A percentile compares a stretch with the other conserved stretches of the same genome.
phyloP scores from a whole-genome alignment of 2,329 filamentous ascomycete genomes.

The Scedosporium boydii region DNA sequence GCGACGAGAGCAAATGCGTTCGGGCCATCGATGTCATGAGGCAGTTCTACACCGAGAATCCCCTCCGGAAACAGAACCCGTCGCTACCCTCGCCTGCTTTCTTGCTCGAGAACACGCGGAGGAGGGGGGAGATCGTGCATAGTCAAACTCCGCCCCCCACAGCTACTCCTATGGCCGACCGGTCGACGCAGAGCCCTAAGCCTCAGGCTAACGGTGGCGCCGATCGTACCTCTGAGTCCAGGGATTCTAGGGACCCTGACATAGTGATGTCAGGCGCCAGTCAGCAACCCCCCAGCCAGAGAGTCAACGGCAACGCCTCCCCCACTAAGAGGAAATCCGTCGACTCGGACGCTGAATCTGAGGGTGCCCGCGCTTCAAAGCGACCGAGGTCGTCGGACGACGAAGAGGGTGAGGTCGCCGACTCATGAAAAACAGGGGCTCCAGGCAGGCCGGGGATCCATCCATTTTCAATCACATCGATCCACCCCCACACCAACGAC shows the following conservation, averaged over 20 bases:
- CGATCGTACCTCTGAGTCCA: not conserved
- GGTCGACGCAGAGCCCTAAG: conserved; percentile 1
- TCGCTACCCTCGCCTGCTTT: conserved; percentile 45
- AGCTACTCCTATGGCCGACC: not conserved
- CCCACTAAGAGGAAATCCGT: conserved; percentile 4
- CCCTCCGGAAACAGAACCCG: conserved; percentile 46
- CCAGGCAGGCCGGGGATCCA: too few relatives aligned
- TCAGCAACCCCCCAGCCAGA: not conserved
- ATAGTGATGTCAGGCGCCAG: not conserved
- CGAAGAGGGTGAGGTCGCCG: conserved; percentile 5
- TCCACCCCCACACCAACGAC: too few relatives aligned
- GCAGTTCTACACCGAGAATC: conserved; percentile 57
- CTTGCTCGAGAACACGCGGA: conserved; percentile 44
- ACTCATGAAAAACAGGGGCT: not conserved
- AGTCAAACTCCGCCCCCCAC: conserved; percentile 2
- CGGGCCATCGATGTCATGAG: conserved; percentile 69
- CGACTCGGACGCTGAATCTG: conserved; percentile 3
- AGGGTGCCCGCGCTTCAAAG: not conserved
- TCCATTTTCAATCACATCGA: too few relatives aligned
- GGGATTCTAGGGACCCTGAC: too few relatives aligned
- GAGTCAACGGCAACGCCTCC: not conserved
- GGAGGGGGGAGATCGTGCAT: conserved; percentile 13
- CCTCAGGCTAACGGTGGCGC: not conserved
- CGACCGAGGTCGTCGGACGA: not conserved
- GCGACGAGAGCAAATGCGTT: conserved; percentile 59